Evolutionary conservation across 2,329 filamentous ascomycete genomes (phyloP).

Genomic region (Hirsutella rhossiliensis): DNA sequence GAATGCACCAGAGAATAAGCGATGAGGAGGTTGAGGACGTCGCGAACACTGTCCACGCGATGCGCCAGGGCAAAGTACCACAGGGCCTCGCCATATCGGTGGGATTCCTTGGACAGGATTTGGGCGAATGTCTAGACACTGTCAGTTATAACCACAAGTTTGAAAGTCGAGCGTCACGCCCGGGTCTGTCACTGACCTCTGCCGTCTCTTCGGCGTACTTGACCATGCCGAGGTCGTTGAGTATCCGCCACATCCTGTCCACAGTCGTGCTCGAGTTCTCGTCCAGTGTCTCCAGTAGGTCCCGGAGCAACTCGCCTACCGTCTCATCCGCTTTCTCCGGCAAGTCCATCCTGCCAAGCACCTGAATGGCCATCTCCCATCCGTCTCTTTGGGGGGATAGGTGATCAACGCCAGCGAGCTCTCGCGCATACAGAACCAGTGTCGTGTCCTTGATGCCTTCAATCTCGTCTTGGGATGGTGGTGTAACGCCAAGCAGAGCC

Average conservation of each 20-base stretch:
- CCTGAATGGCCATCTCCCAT: slow-evolving; percentile 80
- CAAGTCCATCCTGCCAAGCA: slow-evolving; percentile 73
- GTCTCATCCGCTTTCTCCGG: slow-evolving; percentile 57
- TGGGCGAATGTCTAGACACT: slow-evolving; percentile 64
- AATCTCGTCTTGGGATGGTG: slow-evolving; percentile 43
- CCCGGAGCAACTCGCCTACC: slow-evolving; percentile 58
- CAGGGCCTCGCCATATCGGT: slow-evolving; percentile 74
- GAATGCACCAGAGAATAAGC: slow-evolving; percentile 82
- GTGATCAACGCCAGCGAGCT: slow-evolving; percentile 44
- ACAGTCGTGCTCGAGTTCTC: slow-evolving; percentile 60
- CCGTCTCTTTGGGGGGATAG: slow-evolving; percentile 48
- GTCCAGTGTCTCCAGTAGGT: slow-evolving; percentile 48
- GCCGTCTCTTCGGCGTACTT: slow-evolving; percentile 71
- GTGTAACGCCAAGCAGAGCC: slow-evolving; percentile 62
- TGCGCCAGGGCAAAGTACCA: slow-evolving; percentile 88
- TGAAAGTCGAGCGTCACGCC: not conserved
- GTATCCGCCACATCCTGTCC: slow-evolving; percentile 69
- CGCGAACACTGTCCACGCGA: slow-evolving; percentile 63
- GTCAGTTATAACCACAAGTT: slow-evolving; percentile 12
- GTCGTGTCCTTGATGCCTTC: slow-evolving; percentile 69
- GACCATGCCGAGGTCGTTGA: slow-evolving; percentile 66
- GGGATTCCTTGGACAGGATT: slow-evolving; percentile 56
- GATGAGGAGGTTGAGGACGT: slow-evolving; percentile 76
- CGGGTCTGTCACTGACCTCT: slow-evolving; percentile 52
- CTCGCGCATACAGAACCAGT: slow-evolving; percentile 62